Percentiles rank a stretch among this genome's conserved stretches.
Conservation (phyloP, 2,329 filamentous ascomycete genomes). For the Herpotrichia juniperi region DNA sequence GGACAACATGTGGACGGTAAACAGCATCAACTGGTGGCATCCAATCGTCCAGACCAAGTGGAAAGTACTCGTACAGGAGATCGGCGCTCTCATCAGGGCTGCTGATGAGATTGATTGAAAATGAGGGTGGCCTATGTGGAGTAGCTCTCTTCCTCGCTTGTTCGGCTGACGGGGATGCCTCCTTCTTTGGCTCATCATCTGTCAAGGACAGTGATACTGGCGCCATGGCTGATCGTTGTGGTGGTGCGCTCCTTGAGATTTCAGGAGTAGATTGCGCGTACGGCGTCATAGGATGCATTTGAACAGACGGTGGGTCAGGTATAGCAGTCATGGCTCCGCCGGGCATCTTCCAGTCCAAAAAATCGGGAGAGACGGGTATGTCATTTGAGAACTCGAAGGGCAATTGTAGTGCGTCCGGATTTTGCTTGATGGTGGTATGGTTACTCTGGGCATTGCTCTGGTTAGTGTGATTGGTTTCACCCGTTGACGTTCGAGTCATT, state of each 20-base stretch:
- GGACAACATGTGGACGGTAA: constrained; percentile 90
- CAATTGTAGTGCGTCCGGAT: constrained; percentile 45
- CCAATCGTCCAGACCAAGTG: constrained; percentile 89
- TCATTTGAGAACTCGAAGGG: constrained; percentile 50
- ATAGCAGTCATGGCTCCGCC: constrained; percentile 52
- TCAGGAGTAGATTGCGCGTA: constrained; percentile 62
- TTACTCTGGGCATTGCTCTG: constrained; percentile 34
- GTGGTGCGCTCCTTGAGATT: constrained; percentile 48
- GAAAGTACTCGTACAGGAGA: constrained; percentile 92
- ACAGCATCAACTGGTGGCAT: constrained; percentile 89
- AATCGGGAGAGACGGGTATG: constrained; percentile 48
- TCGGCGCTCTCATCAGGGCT: constrained; percentile 79
- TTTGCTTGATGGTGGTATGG: constrained; percentile 30
- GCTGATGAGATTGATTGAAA: constrained; percentile 57
- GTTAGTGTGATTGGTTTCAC: constrained; percentile 36
- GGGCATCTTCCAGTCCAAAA: constrained; percentile 53
- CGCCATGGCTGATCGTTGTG: constrained; percentile 49
- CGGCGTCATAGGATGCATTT: constrained; percentile 41
- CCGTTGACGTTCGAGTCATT: constrained; percentile 43
- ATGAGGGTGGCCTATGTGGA: constrained; percentile 51
- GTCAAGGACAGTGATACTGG: constrained; percentile 63
- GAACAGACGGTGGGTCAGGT: constrained; percentile 44
- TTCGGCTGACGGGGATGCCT: constrained; percentile 40
- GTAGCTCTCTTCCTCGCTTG: constrained; percentile 41
- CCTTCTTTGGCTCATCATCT: constrained; percentile 59